A percentile compares a stretch with the other conserved stretches of the same genome.
phyloP scores from a whole-genome alignment of 495 filamentous ascomycete species.

The Aspergillus biplanus region DNA sequence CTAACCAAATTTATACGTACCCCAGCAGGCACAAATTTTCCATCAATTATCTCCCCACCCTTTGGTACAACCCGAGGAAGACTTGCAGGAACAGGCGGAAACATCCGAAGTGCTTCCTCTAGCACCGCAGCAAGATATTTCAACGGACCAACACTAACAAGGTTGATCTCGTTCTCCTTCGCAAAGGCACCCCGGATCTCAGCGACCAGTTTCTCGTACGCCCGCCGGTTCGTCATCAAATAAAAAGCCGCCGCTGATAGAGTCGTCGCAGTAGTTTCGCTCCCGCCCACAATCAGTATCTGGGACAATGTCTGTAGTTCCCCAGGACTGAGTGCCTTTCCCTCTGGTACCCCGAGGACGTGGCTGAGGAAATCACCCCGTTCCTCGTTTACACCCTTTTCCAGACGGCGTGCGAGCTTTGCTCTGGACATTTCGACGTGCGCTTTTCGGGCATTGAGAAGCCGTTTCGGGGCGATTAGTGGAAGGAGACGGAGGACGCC shows the following conservation, averaged over 20 bases:
- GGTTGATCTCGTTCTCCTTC: not conserved
- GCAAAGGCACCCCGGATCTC: not conserved
- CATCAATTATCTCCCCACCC: not conserved
- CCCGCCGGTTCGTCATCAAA: not conserved
- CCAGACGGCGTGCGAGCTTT: not conserved
- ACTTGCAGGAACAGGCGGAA: not conserved
- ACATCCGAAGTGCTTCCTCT: not conserved
- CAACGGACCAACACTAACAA: not conserved
- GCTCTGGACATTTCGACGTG: not conserved
- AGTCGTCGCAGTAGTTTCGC: constrained; percentile 52
- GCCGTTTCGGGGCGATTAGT: not conserved
- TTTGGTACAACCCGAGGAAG: not conserved
- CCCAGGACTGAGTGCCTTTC: constrained; percentile 32
- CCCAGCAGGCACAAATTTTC: not conserved
- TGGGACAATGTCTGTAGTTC: constrained; percentile 38
- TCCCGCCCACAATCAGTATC: constrained; percentile 51
- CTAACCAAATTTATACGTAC: not conserved
- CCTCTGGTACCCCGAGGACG: constrained; percentile 23
- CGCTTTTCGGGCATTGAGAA: not conserved
- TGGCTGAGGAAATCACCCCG: constrained; percentile 8
- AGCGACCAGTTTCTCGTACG: not conserved
- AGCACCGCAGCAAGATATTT: not conserved
- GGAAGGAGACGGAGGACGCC: not conserved
- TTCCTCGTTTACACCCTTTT: not conserved
- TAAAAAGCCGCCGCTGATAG: not conserved